phyloP scores from a whole-genome alignment of 176 grass and related monocot species.

The Cocos nucifera region DNA sequence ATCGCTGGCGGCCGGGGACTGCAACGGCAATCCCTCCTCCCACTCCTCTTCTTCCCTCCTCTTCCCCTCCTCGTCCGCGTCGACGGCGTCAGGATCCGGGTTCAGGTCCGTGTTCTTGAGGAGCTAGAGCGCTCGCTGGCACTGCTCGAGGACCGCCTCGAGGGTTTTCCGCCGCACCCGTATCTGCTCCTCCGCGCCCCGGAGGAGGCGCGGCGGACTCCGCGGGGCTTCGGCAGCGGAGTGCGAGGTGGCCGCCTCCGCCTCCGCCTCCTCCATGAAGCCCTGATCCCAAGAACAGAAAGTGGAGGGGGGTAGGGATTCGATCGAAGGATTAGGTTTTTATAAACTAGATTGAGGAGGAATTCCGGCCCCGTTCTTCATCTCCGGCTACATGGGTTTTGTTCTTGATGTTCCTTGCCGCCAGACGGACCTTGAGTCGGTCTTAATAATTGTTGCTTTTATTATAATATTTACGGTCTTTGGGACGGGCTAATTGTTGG shows the following conservation, averaged over 20 bases:
- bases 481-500: no score
- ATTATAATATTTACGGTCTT: no score
- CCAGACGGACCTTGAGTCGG: no score
- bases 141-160: constrained; percentile 17
- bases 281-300: background rate
- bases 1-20: background rate
- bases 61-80: background rate
- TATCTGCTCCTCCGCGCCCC: constrained; percentile 7
- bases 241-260: background rate
- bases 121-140: constrained; percentile 11
- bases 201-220: background rate
- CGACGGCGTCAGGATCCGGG: background rate
- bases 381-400: no score
- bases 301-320: no score
- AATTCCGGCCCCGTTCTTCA: no score
- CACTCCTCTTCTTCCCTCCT: background rate
- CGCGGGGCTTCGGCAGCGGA: background rate
- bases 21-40: background rate
- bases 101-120: constrained; percentile 8
- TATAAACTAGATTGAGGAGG: no score
- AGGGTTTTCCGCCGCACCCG: constrained; percentile 20
- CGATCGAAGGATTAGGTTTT: no score
- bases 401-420: no score
- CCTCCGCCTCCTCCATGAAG: constrained; percentile 6
- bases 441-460: no score